A percentile compares a stretch with the other conserved stretches of the same genome.
Evolutionary conservation across 2,329 filamentous ascomycete species (phyloP).

Genomic region (Trichoderma oligosporum): DNA sequence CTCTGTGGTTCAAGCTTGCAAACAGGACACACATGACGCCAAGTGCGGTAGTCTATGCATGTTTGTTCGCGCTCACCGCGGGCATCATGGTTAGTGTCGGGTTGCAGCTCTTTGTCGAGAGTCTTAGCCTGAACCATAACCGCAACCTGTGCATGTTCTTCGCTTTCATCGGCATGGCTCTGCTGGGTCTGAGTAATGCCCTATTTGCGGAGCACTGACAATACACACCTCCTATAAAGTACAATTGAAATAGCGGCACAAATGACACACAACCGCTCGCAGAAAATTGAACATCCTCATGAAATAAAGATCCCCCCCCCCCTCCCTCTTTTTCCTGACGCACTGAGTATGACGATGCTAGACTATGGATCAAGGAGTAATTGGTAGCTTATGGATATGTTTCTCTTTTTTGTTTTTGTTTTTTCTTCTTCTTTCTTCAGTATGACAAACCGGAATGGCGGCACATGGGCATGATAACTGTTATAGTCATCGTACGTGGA

Average conservation of each 20-base stretch:
- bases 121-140: conserved; percentile 75
- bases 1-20: conserved; percentile 77
- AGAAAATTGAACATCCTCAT: no score
- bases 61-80: conserved; percentile 82
- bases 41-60: conserved; percentile 63
- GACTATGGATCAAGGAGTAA: conserved; percentile 21
- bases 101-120: conserved; percentile 83
- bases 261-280: no score
- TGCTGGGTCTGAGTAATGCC: conserved; percentile 81
- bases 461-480: background rate
- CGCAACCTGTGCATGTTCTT: conserved; percentile 72
- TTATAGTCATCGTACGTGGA: background rate
- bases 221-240: background rate
- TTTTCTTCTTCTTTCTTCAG: background rate
- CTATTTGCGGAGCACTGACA: conserved; percentile 59
- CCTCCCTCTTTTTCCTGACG: background rate
- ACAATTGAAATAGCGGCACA: background rate
- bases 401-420: background rate
- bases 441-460: background rate
- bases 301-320: background rate
- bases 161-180: conserved; percentile 80
- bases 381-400: conserved; percentile 25
- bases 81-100: conserved; percentile 96
- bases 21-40: conserved; percentile 47
- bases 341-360: conserved; percentile 16